Evolutionary conservation across 805 yeast species (phyloP), one percentile per base, ranked within the genome.

Genomic region (Osmozyma mogii): DNA sequence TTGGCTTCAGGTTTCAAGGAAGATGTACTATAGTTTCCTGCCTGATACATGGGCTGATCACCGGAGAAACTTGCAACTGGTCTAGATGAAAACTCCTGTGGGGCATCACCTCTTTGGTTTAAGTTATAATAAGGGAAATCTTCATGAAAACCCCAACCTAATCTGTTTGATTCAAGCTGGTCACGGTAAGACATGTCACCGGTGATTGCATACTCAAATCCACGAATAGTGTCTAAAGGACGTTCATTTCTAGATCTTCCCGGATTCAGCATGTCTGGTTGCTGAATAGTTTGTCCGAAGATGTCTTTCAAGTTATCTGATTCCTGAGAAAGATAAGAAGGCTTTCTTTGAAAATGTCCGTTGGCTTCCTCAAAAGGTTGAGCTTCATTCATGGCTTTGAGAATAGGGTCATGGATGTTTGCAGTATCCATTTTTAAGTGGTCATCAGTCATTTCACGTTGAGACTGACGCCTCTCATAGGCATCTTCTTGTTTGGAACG

Each of bases 211-310:
- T 80, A 92, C 63, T 92, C 97, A 57, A 92, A 92, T 4, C 84
- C 70, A 45, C 97, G 70, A 47, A 92, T 88, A 2, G 99, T 92
- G 55, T 94, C 99, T 47, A 92, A 63, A 4, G 99, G 99, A 48
- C 99, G 75, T 59, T 92, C 99, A 54, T 88, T 89, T 56, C 98
- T 74, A 13, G 82, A 61, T 48, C 99, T 72, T 5, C 96, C 78
- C 17, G 99, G 99, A 52, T 92, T 92, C 22, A 95, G 84, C 43
- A 81, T 68, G 53, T 92, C 99, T 6, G 94, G 83, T 40, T 74
- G 75, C 3, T 50, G 51, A 47, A 92, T 92, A 5, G 79, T 75
- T 35, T 72, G 72, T 13, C 99, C 99, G 54, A 88, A 89, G 24
- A 84, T 76, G 54, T 92, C 99, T 43, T 72, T 73, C 45, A 76